Evolutionary conservation across 306 rosid species (phyloP).

Genomic region (Rosa persica): DNA sequence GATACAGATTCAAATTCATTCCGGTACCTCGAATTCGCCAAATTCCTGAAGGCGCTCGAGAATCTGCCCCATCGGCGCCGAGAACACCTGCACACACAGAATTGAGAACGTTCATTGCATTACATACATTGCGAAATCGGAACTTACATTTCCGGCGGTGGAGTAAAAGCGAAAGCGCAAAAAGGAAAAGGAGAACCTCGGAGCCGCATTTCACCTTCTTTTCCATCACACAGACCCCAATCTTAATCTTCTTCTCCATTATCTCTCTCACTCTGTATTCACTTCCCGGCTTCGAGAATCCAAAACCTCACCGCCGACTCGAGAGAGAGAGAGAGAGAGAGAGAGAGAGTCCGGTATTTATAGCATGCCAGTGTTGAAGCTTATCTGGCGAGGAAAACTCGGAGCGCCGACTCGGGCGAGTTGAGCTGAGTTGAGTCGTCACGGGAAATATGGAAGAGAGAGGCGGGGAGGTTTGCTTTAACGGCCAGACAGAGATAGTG

Average conservation of each 20-base stretch:
- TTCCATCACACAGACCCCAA: conserved; percentile 98
- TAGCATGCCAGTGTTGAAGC: background rate
- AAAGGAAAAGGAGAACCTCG: conserved; percentile 54
- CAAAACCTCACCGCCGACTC: background rate
- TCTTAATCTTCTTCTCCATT: conserved; percentile 45
- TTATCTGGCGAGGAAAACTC: background rate
- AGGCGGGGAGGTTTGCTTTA: background rate
- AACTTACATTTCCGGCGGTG: background rate
- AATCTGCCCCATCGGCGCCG: conserved; percentile 93
- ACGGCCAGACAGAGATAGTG: background rate
- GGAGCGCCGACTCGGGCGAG: background rate
- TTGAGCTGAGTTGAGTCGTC: background rate
- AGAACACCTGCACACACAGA: conserved; percentile 55
- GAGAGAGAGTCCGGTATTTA: background rate
- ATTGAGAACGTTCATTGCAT: conserved; percentile 18
- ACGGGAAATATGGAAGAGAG: background rate
- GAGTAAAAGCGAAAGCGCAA: background rate
- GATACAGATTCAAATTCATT: background rate
- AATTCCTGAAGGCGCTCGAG: conserved; percentile 79
- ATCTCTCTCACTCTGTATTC: conserved; percentile 12
- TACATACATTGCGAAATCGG: conserved; percentile 24
- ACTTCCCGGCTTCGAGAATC: conserved; percentile 16
- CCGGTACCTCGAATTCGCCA: conserved; percentile 89
- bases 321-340: no score
- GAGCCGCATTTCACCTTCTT: conserved; percentile 99